Conservation (phyloP, 2,329 filamentous ascomycete genomes). For the Chaetomium sp. region DNA sequence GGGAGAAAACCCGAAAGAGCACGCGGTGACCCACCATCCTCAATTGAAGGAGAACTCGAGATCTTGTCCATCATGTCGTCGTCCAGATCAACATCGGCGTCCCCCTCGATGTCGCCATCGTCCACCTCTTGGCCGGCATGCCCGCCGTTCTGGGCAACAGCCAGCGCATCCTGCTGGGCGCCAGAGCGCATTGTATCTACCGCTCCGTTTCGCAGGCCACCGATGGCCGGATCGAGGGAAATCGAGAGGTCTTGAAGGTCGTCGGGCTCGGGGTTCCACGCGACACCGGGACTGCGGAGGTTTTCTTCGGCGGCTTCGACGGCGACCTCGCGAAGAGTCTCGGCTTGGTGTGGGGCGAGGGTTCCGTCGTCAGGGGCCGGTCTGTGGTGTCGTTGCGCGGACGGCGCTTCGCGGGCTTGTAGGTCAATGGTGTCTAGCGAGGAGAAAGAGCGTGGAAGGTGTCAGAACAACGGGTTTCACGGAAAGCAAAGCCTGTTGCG, state of each 20-base stretch:
- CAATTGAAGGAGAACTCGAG: constrained; percentile 96
- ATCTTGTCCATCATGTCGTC: constrained; percentile 98
- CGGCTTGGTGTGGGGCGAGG: constrained; percentile 75
- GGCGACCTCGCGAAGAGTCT: constrained; percentile 72
- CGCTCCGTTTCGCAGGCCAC: constrained; percentile 12
- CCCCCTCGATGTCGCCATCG: constrained; percentile 60
- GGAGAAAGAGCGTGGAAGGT: constrained; percentile 15
- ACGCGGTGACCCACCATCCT: constrained; percentile 81
- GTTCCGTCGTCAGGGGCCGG: constrained; percentile 36
- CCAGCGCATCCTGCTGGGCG: constrained; percentile 51
- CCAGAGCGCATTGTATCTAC: constrained; percentile 27
- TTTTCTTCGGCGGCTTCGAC: constrained; percentile 71
- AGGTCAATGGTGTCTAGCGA: constrained; percentile 84
- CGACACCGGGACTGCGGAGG: constrained; percentile 55
- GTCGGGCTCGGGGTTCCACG: constrained; percentile 40
- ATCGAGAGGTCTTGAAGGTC: constrained; percentile 36
- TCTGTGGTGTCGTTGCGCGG: constrained; percentile 73
- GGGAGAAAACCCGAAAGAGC: constrained; percentile 36
- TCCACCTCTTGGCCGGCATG: constrained; percentile 39
- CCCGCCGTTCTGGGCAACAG: constrained; percentile 56
- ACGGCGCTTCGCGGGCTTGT: constrained; percentile 74
- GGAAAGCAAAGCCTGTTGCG: constrained; percentile 1
- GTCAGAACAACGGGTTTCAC: constrained; percentile 25
- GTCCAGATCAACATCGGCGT: constrained; percentile 68
- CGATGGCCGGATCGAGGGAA: constrained; percentile 35